Base-by-base conservation (phyloP, 1,139 yeast species). In the Yamadazyma aaseri region DNA sequence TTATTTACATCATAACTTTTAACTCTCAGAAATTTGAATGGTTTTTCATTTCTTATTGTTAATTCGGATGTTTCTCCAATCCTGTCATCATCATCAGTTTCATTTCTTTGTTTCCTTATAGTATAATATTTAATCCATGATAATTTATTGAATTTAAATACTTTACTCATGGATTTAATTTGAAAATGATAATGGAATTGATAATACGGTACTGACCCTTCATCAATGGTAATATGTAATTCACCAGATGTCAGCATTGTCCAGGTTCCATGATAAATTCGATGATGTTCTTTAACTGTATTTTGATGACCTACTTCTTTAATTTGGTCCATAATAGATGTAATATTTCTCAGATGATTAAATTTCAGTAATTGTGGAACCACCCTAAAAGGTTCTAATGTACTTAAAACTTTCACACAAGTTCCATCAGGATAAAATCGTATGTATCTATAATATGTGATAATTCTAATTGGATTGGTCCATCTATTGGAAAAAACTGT, bases 361-460 rank as follows among this genome's bases (percentile, higher is more conserved):
- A 58, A 57, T 35, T 53, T 60, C 50, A 58, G 62, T 32, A 82
- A 67, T 40, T 60, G 62, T 2, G 82, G 82, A 0, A 86, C 79
- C 4, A 86, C 80, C 30, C 60, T 53, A 2, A 56, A 51, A 0
- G 96, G 96, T 42, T 83, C 87, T 36, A 78, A 65, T 3, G 81
- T 72, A 0, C 92, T 73, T 13, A 85, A 65, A 15, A 82, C 70
- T 51, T 83, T 76, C 25, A 82, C 57, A 39, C 87, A 84, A 0
- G 73, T 65, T 0, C 97, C 97, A 50, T 86, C 85, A 0, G 82
- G 81, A 51, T 73, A 86, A 51, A 92, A 89, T 38, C 97, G 65
- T 24, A 84, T 58, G 55, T 87, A 92, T 40, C 98, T 66, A 56
- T 86, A 92, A 53, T 90, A 92, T 0, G 96, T 86, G 31, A 90